A percentile compares a stretch with the other conserved stretches of the same genome.
phyloP scores from a whole-genome alignment of 495 filamentous ascomycete genomes.

The Xylaria grammica region DNA sequence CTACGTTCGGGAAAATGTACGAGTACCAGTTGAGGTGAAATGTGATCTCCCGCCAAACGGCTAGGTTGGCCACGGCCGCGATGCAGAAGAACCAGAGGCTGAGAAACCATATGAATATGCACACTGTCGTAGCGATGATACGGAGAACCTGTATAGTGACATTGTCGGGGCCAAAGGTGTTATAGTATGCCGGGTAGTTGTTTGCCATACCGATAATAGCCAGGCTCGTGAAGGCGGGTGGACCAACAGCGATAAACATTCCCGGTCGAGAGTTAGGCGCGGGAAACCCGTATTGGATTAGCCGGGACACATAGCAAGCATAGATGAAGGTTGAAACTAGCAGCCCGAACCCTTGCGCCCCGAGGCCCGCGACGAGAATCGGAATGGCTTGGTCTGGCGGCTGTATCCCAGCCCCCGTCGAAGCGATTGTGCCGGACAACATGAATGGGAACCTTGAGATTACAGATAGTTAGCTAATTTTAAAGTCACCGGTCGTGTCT shows the following conservation, averaged over 20 bases:
- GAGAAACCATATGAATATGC: slow-evolving; percentile 71
- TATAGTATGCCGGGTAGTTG: slow-evolving; percentile 40
- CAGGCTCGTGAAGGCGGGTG: slow-evolving; percentile 70
- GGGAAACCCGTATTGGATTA: slow-evolving; percentile 64
- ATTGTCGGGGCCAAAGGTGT: slow-evolving; percentile 30
- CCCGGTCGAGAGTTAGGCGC: slow-evolving; percentile 57
- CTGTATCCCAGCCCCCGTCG: slow-evolving; percentile 46
- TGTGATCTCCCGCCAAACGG: slow-evolving; percentile 54
- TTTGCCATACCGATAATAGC: slow-evolving; percentile 70
- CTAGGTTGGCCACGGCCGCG: slow-evolving; percentile 58
- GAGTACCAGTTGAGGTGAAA: slow-evolving; percentile 64
- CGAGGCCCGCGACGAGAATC: slow-evolving; percentile 56
- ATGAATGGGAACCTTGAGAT: slow-evolving; percentile 32
- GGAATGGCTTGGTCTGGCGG: slow-evolving; percentile 44
- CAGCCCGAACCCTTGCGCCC: slow-evolving; percentile 59
- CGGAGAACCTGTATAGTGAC: slow-evolving; percentile 32
- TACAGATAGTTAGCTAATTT: too few species aligned
- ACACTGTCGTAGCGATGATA: slow-evolving; percentile 43
- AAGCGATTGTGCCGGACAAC: slow-evolving; percentile 57
- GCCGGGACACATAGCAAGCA: slow-evolving; percentile 60
- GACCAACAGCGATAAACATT: slow-evolving; percentile 77
- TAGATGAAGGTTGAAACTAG: slow-evolving; percentile 57
- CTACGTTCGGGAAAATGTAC: slow-evolving; percentile 65
- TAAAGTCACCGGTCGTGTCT: too few species aligned
- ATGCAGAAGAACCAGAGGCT: slow-evolving; percentile 75